Evolutionary conservation across 2,329 filamentous ascomycete species (phyloP).

Genomic region (Colletotrichum trifolii): DNA sequence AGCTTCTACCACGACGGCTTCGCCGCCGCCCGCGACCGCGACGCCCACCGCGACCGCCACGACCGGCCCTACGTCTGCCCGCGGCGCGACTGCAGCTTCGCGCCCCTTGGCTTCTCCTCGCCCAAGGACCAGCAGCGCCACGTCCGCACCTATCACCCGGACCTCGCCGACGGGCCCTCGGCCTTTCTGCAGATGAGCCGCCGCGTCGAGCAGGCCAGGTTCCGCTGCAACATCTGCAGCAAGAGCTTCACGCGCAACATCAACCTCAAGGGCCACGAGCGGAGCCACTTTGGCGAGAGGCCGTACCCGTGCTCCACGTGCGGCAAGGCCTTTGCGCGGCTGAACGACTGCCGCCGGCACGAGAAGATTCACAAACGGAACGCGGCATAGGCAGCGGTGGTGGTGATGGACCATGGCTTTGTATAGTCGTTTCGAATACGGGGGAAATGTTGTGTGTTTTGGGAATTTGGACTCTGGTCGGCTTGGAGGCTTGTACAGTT

Average conservation of each 20-base stretch:
- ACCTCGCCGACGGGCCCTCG: slow-evolving; percentile 37
- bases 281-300: slow-evolving; percentile 49
- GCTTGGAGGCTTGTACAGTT: too few relatives aligned
- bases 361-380: slow-evolving; percentile 42
- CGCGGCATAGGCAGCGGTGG: background rate
- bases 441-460: background rate
- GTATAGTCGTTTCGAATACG: background rate
- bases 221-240: slow-evolving; percentile 48
- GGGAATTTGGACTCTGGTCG: background rate
- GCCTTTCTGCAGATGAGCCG: slow-evolving; percentile 39
- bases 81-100: slow-evolving; percentile 45
- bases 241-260: slow-evolving; percentile 52
- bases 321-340: slow-evolving; percentile 46
- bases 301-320: slow-evolving; percentile 45
- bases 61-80: slow-evolving; percentile 53
- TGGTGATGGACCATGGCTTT: background rate
- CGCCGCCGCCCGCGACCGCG: slow-evolving; percentile 41
- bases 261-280: slow-evolving; percentile 48
- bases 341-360: slow-evolving; percentile 48
- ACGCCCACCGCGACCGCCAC: slow-evolving; percentile 52
- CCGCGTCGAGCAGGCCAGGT: slow-evolving; percentile 38
- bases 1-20: slow-evolving; percentile 57
- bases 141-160: slow-evolving; percentile 42
- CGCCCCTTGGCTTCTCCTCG: slow-evolving; percentile 51
- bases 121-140: slow-evolving; percentile 52